A percentile compares a stretch with the other conserved stretches of the same genome.
phyloP scores from a whole-genome alignment of 768 basidiomycete genomes.

The Mycena indigotica region DNA sequence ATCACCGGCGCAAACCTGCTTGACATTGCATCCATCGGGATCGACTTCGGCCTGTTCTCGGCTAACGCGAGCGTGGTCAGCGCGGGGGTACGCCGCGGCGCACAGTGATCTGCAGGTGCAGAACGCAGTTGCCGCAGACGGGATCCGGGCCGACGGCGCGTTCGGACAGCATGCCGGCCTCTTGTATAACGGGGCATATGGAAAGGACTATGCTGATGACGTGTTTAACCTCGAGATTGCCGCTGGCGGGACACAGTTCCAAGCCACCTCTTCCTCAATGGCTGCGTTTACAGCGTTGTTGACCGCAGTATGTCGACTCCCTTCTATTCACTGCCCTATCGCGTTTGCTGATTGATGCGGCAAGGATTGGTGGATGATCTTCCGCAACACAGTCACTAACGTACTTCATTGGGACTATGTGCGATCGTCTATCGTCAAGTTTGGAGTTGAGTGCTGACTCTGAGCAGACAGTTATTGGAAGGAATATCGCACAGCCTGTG shows the following conservation, averaged over 20 bases:
- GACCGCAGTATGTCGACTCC: conserved; percentile 27
- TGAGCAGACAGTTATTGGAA: conserved; percentile 43
- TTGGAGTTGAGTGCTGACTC: no score
- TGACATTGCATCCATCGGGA: conserved; percentile 48
- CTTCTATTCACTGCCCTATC: conserved; percentile 11
- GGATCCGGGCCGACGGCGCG: conserved; percentile 38
- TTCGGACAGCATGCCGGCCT: conserved; percentile 43
- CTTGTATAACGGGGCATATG: conserved; percentile 49
- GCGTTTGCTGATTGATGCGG: background rate
- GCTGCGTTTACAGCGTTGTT: conserved; percentile 43
- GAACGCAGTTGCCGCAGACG: conserved; percentile 42
- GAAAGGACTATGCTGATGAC: conserved; percentile 39
- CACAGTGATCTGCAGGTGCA: conserved; percentile 45
- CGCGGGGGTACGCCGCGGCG: conserved; percentile 36
- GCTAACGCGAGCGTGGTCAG: conserved; percentile 32
- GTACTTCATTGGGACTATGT: conserved; percentile 54
- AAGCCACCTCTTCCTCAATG: conserved; percentile 31
- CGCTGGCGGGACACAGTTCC: conserved; percentile 47
- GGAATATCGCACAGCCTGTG: conserved; percentile 53
- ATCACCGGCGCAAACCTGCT: conserved; percentile 59
- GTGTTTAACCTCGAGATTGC: conserved; percentile 50
- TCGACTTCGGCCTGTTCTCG: conserved; percentile 38
- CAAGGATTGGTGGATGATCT: conserved; percentile 55
- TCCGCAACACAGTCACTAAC: conserved; percentile 43
- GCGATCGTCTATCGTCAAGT: conserved; percentile 15